A percentile compares a stretch with the other conserved stretches of the same genome.
Evolutionary conservation across 2,329 filamentous ascomycete genomes (phyloP).

Genomic region (Scytalidium lignicola): DNA sequence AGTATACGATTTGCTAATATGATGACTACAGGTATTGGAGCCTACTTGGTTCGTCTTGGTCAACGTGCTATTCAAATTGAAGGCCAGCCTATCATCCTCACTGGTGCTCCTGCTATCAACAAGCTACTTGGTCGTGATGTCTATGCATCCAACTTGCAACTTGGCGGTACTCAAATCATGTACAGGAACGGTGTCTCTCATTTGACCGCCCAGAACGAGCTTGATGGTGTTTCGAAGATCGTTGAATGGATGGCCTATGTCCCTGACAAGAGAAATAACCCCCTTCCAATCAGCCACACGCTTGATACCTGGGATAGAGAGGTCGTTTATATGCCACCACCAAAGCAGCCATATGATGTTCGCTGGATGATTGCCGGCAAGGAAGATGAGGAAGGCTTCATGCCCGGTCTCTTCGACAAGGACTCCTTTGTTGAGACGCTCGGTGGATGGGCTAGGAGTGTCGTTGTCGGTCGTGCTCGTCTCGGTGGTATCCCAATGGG

Average conservation of each 20-base stretch:
- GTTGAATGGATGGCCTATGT: constrained; percentile 98
- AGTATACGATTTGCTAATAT: constrained; percentile 23
- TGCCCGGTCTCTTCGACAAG: constrained; percentile 90
- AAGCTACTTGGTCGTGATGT: constrained; percentile 97
- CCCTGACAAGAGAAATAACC: constrained; percentile 88
- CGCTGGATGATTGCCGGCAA: constrained; percentile 89
- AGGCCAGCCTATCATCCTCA: constrained; percentile 97
- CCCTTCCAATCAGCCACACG: constrained; percentile 85
- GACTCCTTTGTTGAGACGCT: constrained; percentile 96
- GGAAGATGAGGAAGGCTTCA: constrained; percentile 73
- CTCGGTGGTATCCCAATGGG: constrained; percentile 96
- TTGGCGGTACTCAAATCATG: constrained; percentile 99
- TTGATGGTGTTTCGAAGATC: constrained; percentile 95
- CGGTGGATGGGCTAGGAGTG: constrained; percentile 93
- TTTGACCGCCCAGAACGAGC: constrained; percentile 97
- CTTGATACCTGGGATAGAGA: constrained; percentile 91
- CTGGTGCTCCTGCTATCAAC: constrained; percentile 95
- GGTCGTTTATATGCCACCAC: constrained; percentile 72
- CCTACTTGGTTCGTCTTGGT: constrained; percentile 95
- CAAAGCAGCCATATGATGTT: constrained; percentile 82
- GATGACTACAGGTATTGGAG: constrained; percentile 69
- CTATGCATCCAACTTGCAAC: constrained; percentile 97
- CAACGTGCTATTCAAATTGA: constrained; percentile 99
- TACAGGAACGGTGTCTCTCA: constrained; percentile 99
- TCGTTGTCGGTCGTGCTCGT: constrained; percentile 92